Percentiles rank a stretch among this genome's conserved stretches.
Conservation (phyloP, 176 grass and related monocot species). For the Triticum dicoccoides region DNA sequence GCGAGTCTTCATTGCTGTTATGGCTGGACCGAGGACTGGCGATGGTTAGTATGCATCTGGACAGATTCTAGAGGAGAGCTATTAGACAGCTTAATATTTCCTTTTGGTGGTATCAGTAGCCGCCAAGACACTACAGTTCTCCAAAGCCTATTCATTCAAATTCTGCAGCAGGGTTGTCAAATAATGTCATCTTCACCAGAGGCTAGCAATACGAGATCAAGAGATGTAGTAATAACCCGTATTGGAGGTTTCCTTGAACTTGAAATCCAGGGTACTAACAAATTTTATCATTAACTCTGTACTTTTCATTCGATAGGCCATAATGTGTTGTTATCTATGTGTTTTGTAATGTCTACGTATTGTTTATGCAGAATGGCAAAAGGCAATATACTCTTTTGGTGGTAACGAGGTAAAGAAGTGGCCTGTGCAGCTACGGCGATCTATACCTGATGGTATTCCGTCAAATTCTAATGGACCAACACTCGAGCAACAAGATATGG, state of each 20-base stretch:
- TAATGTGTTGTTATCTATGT: conserved; percentile 19
- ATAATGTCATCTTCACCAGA: conserved; percentile 79
- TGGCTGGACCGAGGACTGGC: conserved; percentile 99
- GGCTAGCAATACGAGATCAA: conserved; percentile 50
- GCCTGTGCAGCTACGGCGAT: conserved; percentile 79
- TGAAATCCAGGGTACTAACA: conserved; percentile 84
- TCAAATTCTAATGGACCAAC: conserved; percentile 59
- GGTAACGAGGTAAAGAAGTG: conserved; percentile 97
- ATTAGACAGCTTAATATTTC: conserved; percentile 85
- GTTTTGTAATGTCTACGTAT: conserved; percentile 15
- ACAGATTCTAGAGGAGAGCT: conserved; percentile 96
- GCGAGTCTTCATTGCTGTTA: conserved; percentile 93
- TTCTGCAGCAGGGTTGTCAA: conserved; percentile 95
- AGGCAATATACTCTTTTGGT: conserved; percentile 82
- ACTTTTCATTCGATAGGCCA: conserved; percentile 5
- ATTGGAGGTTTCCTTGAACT: conserved; percentile 94
- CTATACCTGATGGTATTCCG: conserved; percentile 66
- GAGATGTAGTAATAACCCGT: conserved; percentile 85
- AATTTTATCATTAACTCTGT: conserved; percentile 3
- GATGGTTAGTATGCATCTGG: conserved; percentile 97
- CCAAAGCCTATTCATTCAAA: conserved; percentile 94
- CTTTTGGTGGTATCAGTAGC: conserved; percentile 95
- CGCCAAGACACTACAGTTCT: conserved; percentile 95
- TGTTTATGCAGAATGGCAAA: conserved; percentile 86
- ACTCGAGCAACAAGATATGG: conserved; percentile 68